Base-by-base conservation (phyloP, 352 stramenopile genomes). In the Globisporangium abappressorium region DNA sequence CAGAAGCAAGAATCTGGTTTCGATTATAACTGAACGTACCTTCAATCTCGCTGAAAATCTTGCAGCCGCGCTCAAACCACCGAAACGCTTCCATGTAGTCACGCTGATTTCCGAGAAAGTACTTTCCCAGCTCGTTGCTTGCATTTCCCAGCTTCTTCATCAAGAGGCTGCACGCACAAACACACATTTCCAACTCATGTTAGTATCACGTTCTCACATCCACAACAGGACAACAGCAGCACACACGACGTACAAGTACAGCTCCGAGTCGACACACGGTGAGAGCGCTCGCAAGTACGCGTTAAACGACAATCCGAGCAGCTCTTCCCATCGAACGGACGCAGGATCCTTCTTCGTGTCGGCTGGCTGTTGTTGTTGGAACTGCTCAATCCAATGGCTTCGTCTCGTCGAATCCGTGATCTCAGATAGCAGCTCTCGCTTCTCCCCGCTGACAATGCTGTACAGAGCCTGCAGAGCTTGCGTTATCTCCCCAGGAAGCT, bases 71-170 rank as follows among this genome's bases (percentile, higher is more conserved):
- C 62, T 93, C 73, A 70, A 95, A 95, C 87, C 87, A 95, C 15
- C 66, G 64, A 51, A 91, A 95, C 0, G 87, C 85, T 64, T 80
- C 69, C 22, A 80, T 67, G 47, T 89, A 82, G 54, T 89, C 60
- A 20, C 63, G 76, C 1, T 80, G 81, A 0, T 28, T 46, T 1
- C 71, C 77, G 11, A 93, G 66, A 26, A 78, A 92, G 65, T 86
- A 85, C 57, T 95, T 95, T 22, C 85, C 87, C 1, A 92, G 67
- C 65, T 95, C 87, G 63, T 95, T 95, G 46, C 84, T 91, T 1
- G 85, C 80, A 36, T 95, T 95, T n/a, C 87, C 87, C 0, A 95
- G 70, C 55, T 95, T 95, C 67, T 94, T 95, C 84, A 95, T 92
- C 61, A 95, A 64, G 46, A 88, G 64, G 34, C 87, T 94, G 75